Conservation (phyloP, 768 basidiomycete species). For the Boletus coccyginus region DNA sequence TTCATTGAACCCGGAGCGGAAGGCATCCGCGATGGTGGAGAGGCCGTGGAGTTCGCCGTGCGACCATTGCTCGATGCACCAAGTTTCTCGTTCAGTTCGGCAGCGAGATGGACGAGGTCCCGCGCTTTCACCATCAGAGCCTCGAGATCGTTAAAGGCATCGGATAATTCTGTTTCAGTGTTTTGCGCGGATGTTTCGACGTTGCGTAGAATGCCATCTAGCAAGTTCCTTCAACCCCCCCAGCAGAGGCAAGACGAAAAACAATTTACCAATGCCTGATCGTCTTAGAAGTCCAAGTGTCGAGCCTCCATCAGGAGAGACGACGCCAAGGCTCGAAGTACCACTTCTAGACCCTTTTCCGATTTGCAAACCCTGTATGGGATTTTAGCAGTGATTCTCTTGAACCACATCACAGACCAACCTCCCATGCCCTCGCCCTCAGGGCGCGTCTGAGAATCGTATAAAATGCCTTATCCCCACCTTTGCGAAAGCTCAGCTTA, state of each 20-base stretch:
- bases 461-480: conserved; percentile 86
- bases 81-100: conserved; percentile 81
- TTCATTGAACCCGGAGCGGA: conserved; percentile 20
- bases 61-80: conserved; percentile 39
- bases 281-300: conserved; percentile 20
- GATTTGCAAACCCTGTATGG: conserved; percentile 29
- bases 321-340: conserved; percentile 18
- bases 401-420: conserved; percentile 21
- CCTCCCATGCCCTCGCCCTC: conserved; percentile 76
- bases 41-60: background rate
- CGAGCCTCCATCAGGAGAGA: conserved; percentile 15
- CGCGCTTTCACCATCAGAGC: conserved; percentile 87
- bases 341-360: conserved; percentile 21
- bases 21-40: conserved; percentile 17
- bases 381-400: background rate
- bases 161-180: conserved; percentile 62
- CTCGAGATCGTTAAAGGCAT: conserved; percentile 85
- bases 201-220: conserved; percentile 79
- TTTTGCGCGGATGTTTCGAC: conserved; percentile 68
- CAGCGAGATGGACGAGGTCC: conserved; percentile 90
- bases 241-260: background rate
- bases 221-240: conserved; percentile 4
- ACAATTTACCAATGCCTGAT: conserved; percentile 28
- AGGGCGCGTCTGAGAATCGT: conserved; percentile 67
- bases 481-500: conserved; percentile 87